These are phyloP conservation scores for Sporothrix luriei DNA, from an alignment of 2,329 filamentous ascomycete genomes.

Conservation along the genomic window DNA sequence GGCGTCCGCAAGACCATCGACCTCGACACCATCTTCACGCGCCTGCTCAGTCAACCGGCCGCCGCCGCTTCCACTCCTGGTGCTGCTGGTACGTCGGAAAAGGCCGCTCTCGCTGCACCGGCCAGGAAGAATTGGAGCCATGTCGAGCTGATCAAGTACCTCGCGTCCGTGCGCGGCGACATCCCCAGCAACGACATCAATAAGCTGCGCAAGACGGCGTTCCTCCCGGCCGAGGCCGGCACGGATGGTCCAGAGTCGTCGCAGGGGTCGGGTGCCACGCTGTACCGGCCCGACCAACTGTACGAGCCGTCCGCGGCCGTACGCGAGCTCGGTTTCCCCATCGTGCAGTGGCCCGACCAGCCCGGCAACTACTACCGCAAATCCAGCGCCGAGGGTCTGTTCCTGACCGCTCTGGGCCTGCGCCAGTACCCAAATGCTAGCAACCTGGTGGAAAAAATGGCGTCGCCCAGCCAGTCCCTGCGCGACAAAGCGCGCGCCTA, in stretches of 20 bases:
- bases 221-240: constrained; percentile 77
- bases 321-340: constrained; percentile 69
- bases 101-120: background rate
- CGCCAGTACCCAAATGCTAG: constrained; percentile 68
- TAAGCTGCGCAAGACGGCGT: constrained; percentile 73
- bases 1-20: constrained; percentile 96
- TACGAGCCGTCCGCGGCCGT: constrained; percentile 76
- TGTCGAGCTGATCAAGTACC: constrained; percentile 90
- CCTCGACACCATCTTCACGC: constrained; percentile 86
- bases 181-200: constrained; percentile 82
- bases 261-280: constrained; percentile 52
- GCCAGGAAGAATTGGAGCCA: constrained; percentile 74
- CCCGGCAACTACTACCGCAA: constrained; percentile 63
- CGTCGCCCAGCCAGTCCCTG: constrained; percentile 59
- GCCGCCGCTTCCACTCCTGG: constrained; percentile 52
- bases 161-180: constrained; percentile 85
- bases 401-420: constrained; percentile 73
- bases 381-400: constrained; percentile 72
- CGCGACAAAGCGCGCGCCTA: constrained; percentile 75
- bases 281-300: constrained; percentile 76
- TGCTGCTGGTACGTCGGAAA: background rate
- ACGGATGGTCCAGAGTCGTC: constrained; percentile 57
- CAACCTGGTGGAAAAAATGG: constrained; percentile 79
- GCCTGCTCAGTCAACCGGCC: constrained; percentile 67
- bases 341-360: constrained; percentile 78